Conservation (phyloP, 2,329 filamentous ascomycete species). For the Colletotrichum trifolii region DNA sequence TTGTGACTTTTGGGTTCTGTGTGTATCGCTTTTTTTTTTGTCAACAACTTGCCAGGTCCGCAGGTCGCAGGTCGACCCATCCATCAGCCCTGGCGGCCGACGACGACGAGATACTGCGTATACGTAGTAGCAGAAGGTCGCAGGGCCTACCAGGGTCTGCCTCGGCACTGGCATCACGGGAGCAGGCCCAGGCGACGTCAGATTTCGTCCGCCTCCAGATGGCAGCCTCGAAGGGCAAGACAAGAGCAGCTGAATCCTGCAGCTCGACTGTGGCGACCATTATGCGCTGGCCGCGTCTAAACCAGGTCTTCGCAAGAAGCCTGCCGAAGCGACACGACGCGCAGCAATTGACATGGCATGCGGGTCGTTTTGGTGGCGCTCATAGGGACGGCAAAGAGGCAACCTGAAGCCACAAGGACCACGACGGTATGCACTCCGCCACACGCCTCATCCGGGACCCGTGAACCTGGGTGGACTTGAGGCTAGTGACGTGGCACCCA, state of each 20-base stretch:
- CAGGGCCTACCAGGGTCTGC: neutral
- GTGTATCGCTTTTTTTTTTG: no score
- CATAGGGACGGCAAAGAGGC: constrained; percentile 27
- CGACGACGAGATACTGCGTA: neutral
- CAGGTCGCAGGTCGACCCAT: constrained; percentile 14
- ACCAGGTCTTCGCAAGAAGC: constrained; percentile 8
- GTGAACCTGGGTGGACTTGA: constrained; percentile 23
- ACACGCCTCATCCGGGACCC: constrained; percentile 35
- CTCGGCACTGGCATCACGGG: constrained; percentile 14
- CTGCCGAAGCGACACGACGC: constrained; percentile 8
- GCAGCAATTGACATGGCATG: constrained; percentile 23
- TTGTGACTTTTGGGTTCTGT: no score
- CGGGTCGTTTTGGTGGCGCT: constrained; percentile 29
- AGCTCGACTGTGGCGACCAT: constrained; percentile 37
- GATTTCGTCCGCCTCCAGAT: constrained; percentile 9
- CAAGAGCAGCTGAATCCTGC: constrained; percentile 35
- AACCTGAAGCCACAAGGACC: constrained; percentile 27
- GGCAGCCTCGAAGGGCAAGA: constrained; percentile 4
- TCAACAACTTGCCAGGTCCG: no score
- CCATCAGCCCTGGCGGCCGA: constrained; percentile 15
- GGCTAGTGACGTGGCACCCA: constrained; percentile 39
- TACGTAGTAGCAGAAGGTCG: neutral
- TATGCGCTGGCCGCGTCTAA: constrained; percentile 37
- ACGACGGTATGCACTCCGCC: constrained; percentile 35
- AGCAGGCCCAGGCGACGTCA: constrained; percentile 10